Conservation (phyloP, 345 rosid species). For the Eucalyptus melliodora region DNA sequence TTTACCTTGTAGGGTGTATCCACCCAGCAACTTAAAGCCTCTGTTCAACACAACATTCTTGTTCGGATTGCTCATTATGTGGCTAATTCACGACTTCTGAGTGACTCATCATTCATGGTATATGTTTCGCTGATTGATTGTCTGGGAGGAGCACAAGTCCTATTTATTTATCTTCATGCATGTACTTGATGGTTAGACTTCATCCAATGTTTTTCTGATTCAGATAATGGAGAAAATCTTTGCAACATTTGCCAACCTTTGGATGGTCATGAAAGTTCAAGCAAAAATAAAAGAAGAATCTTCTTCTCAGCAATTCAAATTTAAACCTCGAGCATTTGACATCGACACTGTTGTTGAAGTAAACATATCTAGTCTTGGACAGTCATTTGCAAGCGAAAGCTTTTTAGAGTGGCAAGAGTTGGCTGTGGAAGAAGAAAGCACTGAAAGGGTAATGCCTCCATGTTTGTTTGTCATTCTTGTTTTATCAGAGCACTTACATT, state of each 20-base stretch:
- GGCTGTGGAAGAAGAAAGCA: slow-evolving; percentile 45
- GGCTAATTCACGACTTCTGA: slow-evolving; percentile 44
- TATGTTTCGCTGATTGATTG: not conserved
- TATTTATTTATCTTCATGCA: not conserved
- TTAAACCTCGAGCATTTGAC: slow-evolving; percentile 66
- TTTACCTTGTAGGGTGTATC: slow-evolving; percentile 29
- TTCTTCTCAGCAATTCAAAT: slow-evolving; percentile 51
- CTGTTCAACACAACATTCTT: slow-evolving; percentile 47
- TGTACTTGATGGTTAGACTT: not conserved
- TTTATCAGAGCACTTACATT: not conserved
- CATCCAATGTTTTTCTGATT: slow-evolving; percentile 8
- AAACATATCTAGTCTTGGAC: slow-evolving; percentile 46
- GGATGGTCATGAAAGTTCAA: slow-evolving; percentile 78
- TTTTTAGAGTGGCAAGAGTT: slow-evolving; percentile 71
- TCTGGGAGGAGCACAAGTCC: not conserved
- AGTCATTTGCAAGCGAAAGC: slow-evolving; percentile 44
- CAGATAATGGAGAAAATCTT: slow-evolving; percentile 65
- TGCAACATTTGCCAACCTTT: slow-evolving; percentile 39
- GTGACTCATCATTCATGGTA: slow-evolving; percentile 59
- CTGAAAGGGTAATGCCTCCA: slow-evolving; percentile 31
- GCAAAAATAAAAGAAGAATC: slow-evolving; percentile 41
- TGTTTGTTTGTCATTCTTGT: not conserved
- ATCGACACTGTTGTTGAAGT: slow-evolving; percentile 70
- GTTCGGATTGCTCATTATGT: slow-evolving; percentile 48
- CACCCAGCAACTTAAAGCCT: slow-evolving; percentile 35